Evolutionary conservation across 169 alveolate species (phyloP).

Genomic region (Cardiosporidium cionae): DNA sequence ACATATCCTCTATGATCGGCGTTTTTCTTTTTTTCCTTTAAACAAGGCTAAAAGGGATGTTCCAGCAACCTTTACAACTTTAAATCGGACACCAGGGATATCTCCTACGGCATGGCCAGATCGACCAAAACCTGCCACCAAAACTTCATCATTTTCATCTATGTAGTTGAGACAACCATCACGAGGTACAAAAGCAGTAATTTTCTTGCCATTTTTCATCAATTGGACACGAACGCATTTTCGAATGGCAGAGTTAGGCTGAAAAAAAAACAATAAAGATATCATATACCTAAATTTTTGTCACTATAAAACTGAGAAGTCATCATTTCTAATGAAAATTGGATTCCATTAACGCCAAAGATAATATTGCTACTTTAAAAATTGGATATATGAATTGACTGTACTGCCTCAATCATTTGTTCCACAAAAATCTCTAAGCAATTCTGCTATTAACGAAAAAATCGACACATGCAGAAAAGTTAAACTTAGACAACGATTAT

Average conservation of each 20-base stretch:
- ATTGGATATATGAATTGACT: too few relatives aligned
- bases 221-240: slow-evolving; percentile 99
- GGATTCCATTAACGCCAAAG: too few relatives aligned
- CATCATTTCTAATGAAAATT: too few relatives aligned
- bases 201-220: slow-evolving; percentile 97
- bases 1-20: too few relatives aligned
- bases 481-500: too few relatives aligned
- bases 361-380: too few relatives aligned
- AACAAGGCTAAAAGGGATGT: slow-evolving; percentile 88
- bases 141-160: slow-evolving; percentile 98
- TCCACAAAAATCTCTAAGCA: too few relatives aligned
- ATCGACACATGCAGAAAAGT: too few relatives aligned
- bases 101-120: slow-evolving; percentile 99
- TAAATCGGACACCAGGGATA: slow-evolving; percentile 99
- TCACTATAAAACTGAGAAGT: too few relatives aligned
- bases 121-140: slow-evolving; percentile 99
- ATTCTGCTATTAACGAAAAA: too few relatives aligned
- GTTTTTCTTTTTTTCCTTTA: slow-evolving; percentile 95
- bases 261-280: neutral
- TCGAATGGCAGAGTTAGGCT: slow-evolving; percentile 99
- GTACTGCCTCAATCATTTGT: too few relatives aligned
- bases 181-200: slow-evolving; percentile 98
- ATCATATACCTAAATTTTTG: too few relatives aligned
- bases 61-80: slow-evolving; percentile 96
- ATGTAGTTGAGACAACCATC: slow-evolving; percentile 93